A percentile compares a stretch with the other conserved stretches of the same genome.
Conservation (phyloP, 495 filamentous ascomycete species). For the Lasiosphaeria hispida region DNA sequence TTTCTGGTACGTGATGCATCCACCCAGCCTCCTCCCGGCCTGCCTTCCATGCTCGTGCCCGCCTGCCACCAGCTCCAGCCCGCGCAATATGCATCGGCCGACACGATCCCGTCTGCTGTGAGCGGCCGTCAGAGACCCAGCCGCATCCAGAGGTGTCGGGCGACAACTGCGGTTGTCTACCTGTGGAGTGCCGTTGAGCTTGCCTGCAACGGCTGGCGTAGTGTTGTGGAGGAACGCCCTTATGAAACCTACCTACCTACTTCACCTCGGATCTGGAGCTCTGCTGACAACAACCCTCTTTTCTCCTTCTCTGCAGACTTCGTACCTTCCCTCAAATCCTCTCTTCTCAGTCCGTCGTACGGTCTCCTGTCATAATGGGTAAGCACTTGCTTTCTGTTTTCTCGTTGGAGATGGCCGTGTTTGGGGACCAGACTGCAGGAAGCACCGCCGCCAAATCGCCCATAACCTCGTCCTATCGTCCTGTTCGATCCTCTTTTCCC, state of each 20-base stretch:
- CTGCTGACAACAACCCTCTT: conserved; percentile 25
- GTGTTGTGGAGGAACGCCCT: neutral
- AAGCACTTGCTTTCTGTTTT: conserved; percentile 41
- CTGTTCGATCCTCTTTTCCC: conserved; percentile 7
- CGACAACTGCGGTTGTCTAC: neutral
- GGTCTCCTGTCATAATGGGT: conserved; percentile 43
- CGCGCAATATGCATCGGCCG: neutral
- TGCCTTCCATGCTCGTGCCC: conserved; percentile 1
- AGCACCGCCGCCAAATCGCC: conserved; percentile 22
- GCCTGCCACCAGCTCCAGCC: neutral
- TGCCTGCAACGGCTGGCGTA: neutral
- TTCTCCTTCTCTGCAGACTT: conserved; percentile 23
- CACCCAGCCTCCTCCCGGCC: conserved; percentile 13
- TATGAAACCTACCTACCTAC: neutral
- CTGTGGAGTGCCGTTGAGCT: neutral
- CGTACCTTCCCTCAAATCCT: conserved; percentile 26
- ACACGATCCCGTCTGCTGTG: neutral
- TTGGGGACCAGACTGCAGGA: conserved; percentile 30
- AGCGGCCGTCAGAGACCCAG: neutral
- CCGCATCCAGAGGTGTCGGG: neutral
- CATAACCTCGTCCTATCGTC: conserved; percentile 16
- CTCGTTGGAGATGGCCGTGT: conserved; percentile 25
- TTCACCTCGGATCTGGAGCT: neutral
- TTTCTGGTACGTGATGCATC: conserved; percentile 26
- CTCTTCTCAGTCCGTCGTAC: conserved; percentile 9